Base-by-base conservation (phyloP, 306 rosid species). In the Mucuna pruriens region DNA sequence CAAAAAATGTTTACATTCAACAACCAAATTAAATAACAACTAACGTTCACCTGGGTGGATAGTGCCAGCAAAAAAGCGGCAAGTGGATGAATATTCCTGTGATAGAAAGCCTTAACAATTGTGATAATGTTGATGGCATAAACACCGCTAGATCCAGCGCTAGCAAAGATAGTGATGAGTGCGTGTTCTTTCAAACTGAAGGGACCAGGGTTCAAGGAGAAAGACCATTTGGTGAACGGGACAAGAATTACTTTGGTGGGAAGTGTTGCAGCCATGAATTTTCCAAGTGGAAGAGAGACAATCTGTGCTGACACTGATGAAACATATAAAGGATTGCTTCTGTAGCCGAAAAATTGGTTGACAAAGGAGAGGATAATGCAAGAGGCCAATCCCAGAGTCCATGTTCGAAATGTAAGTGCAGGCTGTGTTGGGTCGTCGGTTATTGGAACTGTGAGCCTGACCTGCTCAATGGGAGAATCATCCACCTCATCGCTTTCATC, bases 81-180 rank as follows among this genome's bases (percentile, higher is more conserved):
- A 1, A 83, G 12, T 1, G 92, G 92, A 66, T 88, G 87, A 34
- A 93, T 85, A 0, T 13, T 19, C 44, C 93, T 86, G n/a, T 69
- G 90, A 66, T 95, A 95, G 62, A 95, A 95, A 12, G 96, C 98
- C 90, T 87, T 92, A 16, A 93, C 98, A 79, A 91, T 95, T 1
- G 93, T 89, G 68, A 93, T 70, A 13, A 95, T 95, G 74, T 83
- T 69, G 44, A 95, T 85, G 3, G 99, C 97, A 75, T 95, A 93
- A 19, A 90, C 94, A 29, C 94, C 85, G 36, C 78, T 74, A 1
- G 94, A 75, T 4, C 98, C 98, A 6, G 97, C 78, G 23, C 87
- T 89, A 8, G 98, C 98, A 26, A 93, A 90, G 22, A 95, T 91
- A 77, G 97, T 89, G 69, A 95, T 95, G 4, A 95, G 78, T 9